Conservation (phyloP, 306 rosid species). For the Cotoneaster glaucophyllus region DNA sequence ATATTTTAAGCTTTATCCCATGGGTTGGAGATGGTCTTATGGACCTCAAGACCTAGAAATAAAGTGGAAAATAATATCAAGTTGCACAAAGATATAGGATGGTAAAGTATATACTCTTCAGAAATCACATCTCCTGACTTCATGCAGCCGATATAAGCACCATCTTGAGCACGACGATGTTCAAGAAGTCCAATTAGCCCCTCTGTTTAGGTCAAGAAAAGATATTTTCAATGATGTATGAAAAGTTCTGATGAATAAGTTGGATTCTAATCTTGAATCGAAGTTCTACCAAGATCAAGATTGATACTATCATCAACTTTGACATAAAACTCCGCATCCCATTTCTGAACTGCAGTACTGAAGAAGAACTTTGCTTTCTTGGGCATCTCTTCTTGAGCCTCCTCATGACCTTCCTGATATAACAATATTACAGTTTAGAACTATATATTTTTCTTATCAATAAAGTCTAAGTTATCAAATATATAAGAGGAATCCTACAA, state of each 20-base stretch:
- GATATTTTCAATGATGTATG: slow-evolving; percentile 15
- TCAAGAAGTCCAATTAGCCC: slow-evolving; percentile 88
- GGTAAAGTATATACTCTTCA: slow-evolving; percentile 59
- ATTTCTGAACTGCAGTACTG: slow-evolving; percentile 85
- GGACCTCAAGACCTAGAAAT: background rate
- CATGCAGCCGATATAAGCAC: slow-evolving; percentile 96
- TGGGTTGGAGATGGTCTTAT: too few relatives aligned
- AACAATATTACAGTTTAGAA: slow-evolving; percentile 22
- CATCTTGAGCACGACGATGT: slow-evolving; percentile 78
- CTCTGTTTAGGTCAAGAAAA: slow-evolving; percentile 53
- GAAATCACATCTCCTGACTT: slow-evolving; percentile 92
- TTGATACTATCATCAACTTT: slow-evolving; percentile 81
- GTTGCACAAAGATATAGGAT: slow-evolving; percentile 16
- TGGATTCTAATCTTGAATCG: background rate
- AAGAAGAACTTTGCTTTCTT: slow-evolving; percentile 85
- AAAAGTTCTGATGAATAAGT: slow-evolving; percentile 1
- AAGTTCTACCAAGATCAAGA: slow-evolving; percentile 75
- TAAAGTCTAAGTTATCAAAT: background rate
- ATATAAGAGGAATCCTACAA: slow-evolving; percentile 2
- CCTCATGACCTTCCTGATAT: slow-evolving; percentile 93
- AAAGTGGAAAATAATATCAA: slow-evolving; percentile 11
- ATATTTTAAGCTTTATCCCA: too few relatives aligned
- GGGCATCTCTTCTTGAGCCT: slow-evolving; percentile 93
- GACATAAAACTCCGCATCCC: slow-evolving; percentile 96
- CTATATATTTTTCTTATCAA: slow-evolving; percentile 10